Evolutionary conservation across 495 filamentous ascomycete species (phyloP).

Genomic region (Neurospora sp.): DNA sequence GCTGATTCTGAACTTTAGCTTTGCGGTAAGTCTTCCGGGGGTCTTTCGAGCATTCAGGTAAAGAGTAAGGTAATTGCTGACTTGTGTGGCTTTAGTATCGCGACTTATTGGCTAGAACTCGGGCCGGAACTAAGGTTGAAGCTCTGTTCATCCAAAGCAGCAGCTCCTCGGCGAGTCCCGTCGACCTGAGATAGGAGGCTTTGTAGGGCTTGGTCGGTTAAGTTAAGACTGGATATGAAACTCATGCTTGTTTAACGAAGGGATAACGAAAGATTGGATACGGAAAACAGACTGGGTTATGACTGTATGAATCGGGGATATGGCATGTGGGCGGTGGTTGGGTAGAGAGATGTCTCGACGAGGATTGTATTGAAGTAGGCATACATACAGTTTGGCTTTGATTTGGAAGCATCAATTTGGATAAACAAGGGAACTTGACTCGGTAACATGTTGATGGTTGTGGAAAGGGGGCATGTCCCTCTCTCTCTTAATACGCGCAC

Average conservation of each 20-base stretch:
- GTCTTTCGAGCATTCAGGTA: neutral
- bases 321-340: neutral
- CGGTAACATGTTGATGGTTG: neutral
- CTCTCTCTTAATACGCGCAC: neutral
- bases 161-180: neutral
- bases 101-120: neutral
- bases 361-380: neutral
- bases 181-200: neutral
- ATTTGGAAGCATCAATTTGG: neutral
- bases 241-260: neutral
- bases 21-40: conserved; percentile 45
- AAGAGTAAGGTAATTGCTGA: neutral
- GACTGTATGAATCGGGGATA: neutral
- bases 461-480: neutral
- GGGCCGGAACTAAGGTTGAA: neutral
- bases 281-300: neutral
- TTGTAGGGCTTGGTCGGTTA: neutral
- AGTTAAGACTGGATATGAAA: neutral
- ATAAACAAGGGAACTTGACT: neutral
- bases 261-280: neutral
- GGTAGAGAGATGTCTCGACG: neutral
- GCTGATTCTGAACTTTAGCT: conserved; percentile 76
- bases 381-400: neutral
- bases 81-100: neutral
- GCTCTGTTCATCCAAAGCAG: neutral